Conservation (phyloP, 768 basidiomycete genomes). For the Boletus speciosus region DNA sequence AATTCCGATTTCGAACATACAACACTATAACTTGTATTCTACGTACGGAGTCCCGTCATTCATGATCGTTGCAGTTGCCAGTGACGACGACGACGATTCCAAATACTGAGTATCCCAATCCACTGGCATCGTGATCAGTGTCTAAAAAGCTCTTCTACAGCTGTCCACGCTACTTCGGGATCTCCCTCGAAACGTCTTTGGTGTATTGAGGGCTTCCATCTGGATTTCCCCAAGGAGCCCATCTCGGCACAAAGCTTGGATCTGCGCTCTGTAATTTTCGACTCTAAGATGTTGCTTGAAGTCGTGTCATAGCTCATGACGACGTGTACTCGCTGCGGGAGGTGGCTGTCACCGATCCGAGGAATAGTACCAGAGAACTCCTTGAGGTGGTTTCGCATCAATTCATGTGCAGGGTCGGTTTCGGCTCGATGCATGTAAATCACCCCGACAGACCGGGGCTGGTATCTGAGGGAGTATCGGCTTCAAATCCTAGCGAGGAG, state of each 20-base stretch:
- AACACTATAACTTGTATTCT: not conserved
- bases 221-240: not conserved
- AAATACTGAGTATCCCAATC: not conserved
- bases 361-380: not conserved
- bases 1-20: not conserved
- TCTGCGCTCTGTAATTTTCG: not conserved
- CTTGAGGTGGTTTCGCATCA: conserved; percentile 1
- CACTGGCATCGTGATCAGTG: not conserved
- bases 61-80: not conserved
- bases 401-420: conserved; percentile 9
- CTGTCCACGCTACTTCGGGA: conserved; percentile 10
- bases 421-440: conserved; percentile 21
- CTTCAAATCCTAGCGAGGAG: not conserved
- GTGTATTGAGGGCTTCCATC: conserved; percentile 5
- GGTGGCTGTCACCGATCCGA: not conserved
- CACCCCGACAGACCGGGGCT: conserved; percentile 5
- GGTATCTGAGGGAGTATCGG: not conserved
- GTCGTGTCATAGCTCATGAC: conserved; percentile 12
- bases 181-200: conserved; percentile 6
- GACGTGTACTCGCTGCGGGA: conserved; percentile 1
- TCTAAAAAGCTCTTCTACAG: conserved; percentile 10
- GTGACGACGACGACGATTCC: not conserved
- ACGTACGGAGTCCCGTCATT: not conserved
- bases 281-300: not conserved
- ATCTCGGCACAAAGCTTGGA: not conserved